These are phyloP conservation scores for Boletus patriciae DNA, from an alignment of 768 basidiomycete species.

Conservation along the genomic window DNA sequence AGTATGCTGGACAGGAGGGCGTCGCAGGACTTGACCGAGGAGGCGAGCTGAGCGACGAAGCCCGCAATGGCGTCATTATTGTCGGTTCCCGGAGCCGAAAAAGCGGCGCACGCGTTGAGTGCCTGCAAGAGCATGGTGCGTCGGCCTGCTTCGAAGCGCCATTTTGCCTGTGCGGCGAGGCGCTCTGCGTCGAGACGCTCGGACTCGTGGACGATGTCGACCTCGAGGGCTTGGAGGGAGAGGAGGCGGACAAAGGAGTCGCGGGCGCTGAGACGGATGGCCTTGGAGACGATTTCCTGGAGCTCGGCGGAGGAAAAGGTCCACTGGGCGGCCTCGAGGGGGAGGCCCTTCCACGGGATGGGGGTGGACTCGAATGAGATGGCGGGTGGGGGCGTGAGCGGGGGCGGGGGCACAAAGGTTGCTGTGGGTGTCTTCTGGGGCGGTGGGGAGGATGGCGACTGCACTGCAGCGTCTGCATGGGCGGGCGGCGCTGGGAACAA, in stretches of 20 bases:
- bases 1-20: slow-evolving; percentile 56
- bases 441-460: too few relatives aligned
- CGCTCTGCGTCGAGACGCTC: slow-evolving; percentile 56
- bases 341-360: slow-evolving; percentile 67
- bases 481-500: too few relatives aligned
- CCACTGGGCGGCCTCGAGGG: slow-evolving; percentile 70
- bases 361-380: slow-evolving; percentile 57
- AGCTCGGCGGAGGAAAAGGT: slow-evolving; percentile 52
- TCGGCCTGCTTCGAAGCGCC: slow-evolving; percentile 64
- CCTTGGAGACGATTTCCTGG: slow-evolving; percentile 69
- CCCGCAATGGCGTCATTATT: slow-evolving; percentile 36
- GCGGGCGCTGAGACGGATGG: slow-evolving; percentile 65
- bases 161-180: slow-evolving; percentile 57
- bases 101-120: slow-evolving; percentile 34
- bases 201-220: slow-evolving; percentile 55
- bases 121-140: slow-evolving; percentile 73
- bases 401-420: slow-evolving; percentile 22
- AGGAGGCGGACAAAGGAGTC: slow-evolving; percentile 73
- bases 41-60: slow-evolving; percentile 58
- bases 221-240: slow-evolving; percentile 60
- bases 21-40: slow-evolving; percentile 60
- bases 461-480: too few relatives aligned
- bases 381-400: slow-evolving; percentile 48
- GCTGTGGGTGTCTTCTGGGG: neutral
- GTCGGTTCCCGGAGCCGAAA: neutral